A percentile compares a stretch with the other conserved stretches of the same genome.
Evolutionary conservation across 2,329 filamentous ascomycete species (phyloP).

Genomic region (Penicillium sp.): DNA sequence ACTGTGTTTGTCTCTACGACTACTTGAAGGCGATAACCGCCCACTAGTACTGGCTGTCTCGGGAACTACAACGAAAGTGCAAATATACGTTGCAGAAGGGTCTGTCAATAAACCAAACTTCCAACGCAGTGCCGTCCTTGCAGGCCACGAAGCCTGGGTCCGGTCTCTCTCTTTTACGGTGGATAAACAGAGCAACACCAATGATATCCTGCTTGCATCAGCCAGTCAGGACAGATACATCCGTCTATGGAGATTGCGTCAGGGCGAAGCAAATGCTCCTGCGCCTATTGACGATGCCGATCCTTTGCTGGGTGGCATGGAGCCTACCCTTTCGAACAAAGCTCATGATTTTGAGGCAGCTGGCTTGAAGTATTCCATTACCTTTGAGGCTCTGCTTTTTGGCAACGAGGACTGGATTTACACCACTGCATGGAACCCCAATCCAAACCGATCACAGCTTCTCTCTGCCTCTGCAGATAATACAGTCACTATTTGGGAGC

Average conservation of each 20-base stretch:
- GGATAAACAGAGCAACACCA: conserved; percentile 55
- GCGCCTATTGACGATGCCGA: conserved; percentile 39
- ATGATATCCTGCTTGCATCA: conserved; percentile 80
- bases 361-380: conserved; percentile 70
- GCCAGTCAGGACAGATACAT: conserved; percentile 98
- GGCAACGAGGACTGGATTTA: conserved; percentile 99
- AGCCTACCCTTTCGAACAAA: conserved; percentile 83
- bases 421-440: conserved; percentile 71
- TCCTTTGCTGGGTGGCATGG: conserved; percentile 42
- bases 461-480: conserved; percentile 94
- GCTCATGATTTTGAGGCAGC: conserved; percentile 70
- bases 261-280: conserved; percentile 62
- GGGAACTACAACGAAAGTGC: conserved; percentile 78
- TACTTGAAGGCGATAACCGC: conserved; percentile 54
- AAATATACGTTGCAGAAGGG: conserved; percentile 67
- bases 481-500: conserved; percentile 88
- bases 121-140: conserved; percentile 70
- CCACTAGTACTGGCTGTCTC: conserved; percentile 72
- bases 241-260: conserved; percentile 82
- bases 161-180: conserved; percentile 75
- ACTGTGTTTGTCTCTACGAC: conserved; percentile 68
- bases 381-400: conserved; percentile 88
- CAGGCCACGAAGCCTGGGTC: conserved; percentile 94
- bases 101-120: conserved; percentile 53
- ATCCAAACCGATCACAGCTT: conserved; percentile 62